These are phyloP conservation scores for Centella asiatica DNA, from an alignment of 129 eudicot species.

Conservation along the genomic window DNA sequence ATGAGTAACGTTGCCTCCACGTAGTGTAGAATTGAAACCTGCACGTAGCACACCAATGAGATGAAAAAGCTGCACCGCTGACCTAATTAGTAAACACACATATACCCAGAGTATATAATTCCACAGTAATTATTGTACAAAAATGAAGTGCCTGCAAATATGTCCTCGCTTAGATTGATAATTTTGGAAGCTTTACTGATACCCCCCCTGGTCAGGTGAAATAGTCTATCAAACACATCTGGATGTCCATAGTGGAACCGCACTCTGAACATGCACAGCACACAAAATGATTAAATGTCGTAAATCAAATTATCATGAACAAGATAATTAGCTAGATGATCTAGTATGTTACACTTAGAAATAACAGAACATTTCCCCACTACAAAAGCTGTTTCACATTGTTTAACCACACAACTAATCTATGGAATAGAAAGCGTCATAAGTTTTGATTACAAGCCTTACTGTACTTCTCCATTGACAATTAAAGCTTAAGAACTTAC, in stretches of 20 bases:
- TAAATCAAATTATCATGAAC: not conserved
- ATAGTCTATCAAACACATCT: slow-evolving; percentile 88
- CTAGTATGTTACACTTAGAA: not conserved
- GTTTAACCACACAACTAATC: not conserved
- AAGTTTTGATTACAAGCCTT: too few species aligned
- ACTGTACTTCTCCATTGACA: too few species aligned
- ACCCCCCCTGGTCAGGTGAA: slow-evolving; percentile 94
- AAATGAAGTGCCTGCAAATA: slow-evolving; percentile 76
- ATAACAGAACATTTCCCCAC: too few species aligned
- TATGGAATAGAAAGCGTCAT: too few species aligned
- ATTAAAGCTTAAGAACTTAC: slow-evolving; percentile 38
- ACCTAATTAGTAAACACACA: too few species aligned
- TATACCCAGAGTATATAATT: too few species aligned
- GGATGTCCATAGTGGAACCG: slow-evolving; percentile 99
- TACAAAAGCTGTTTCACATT: not conserved
- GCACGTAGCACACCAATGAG: not conserved
- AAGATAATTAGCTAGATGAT: not conserved
- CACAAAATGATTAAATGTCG: slow-evolving; percentile 4
- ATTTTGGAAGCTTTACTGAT: slow-evolving; percentile 92
- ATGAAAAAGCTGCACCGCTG: slow-evolving; percentile 6
- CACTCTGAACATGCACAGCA: slow-evolving; percentile 46
- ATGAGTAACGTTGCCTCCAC: slow-evolving; percentile 93
- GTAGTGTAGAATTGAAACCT: slow-evolving; percentile 93
- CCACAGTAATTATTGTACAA: slow-evolving; percentile 1
- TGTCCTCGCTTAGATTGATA: slow-evolving; percentile 88